Percentiles rank a stretch among this genome's conserved stretches.
Conservation (phyloP, 2,329 filamentous ascomycete genomes). For the Hypoxylon sp. region DNA sequence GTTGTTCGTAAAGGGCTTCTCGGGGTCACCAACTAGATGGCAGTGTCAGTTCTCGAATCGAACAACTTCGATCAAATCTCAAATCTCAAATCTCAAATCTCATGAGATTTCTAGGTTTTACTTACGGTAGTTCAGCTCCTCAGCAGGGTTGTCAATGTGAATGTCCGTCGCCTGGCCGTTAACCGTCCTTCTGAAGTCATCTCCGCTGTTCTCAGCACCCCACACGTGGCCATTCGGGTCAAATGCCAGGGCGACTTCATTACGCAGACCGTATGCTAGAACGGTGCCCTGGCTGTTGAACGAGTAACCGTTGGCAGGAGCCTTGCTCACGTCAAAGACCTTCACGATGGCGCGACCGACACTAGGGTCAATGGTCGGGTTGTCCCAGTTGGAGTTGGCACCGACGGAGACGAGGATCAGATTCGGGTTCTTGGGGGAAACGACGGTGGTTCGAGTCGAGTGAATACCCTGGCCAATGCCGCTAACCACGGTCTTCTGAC, state of each 20-base stretch:
- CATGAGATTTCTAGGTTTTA: background rate
- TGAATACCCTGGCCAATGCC: constrained; percentile 69
- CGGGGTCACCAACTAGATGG: constrained; percentile 65
- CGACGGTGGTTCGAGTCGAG: constrained; percentile 69
- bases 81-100: background rate
- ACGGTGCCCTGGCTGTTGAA: constrained; percentile 58
- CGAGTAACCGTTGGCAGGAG: constrained; percentile 54
- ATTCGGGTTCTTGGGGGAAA: constrained; percentile 65
- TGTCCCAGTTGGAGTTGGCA: constrained; percentile 69
- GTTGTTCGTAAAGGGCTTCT: constrained; percentile 59
- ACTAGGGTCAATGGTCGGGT: constrained; percentile 60
- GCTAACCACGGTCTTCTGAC: constrained; percentile 63
- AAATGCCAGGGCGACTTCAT: constrained; percentile 68
- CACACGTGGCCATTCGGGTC: constrained; percentile 60
- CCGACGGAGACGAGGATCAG: constrained; percentile 70
- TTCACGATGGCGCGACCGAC: constrained; percentile 71
- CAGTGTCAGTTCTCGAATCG: constrained; percentile 13
- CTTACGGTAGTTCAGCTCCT: constrained; percentile 73
- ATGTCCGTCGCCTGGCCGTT: constrained; percentile 61
- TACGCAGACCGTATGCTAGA: constrained; percentile 72
- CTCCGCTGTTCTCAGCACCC: constrained; percentile 75
- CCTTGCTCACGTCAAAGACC: constrained; percentile 55
- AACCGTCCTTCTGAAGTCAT: constrained; percentile 68
- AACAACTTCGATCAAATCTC: background rate
- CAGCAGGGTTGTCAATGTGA: constrained; percentile 74